Base-by-base conservation (phyloP, 2,329 filamentous ascomycete genomes). In the Didymella glomerata region DNA sequence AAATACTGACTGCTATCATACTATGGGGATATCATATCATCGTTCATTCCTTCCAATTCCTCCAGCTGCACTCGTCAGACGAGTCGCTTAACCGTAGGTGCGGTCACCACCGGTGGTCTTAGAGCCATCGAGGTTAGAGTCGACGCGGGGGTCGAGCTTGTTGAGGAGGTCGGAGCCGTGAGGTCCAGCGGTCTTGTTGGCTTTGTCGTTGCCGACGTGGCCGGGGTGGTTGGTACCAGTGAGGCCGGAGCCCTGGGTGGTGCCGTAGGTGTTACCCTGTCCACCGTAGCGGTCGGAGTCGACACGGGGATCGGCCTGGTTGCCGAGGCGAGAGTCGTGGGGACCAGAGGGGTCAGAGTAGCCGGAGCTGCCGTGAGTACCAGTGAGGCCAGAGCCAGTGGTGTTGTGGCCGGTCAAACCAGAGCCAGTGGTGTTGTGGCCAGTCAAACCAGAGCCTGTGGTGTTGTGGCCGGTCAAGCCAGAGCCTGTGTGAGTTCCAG, bases 71-170 rank as follows among this genome's bases (percentile, higher is more conserved):
- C 55, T 47, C 56, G 32, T 64, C 28, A 20, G n/a, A 51, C 27
- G 20, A 60, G 46, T 44, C 42, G 50, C 55, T 65, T 66, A 66
- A 48, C 55, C 64, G 56, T 65, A 66, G 41, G 70, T 72, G 36
- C 62, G 59, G 64, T 74, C 67, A 52, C 68, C 70, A 25, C 71
- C 73, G 30, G 62, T 48, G 11, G 68, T 74, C 65, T 71, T 74
- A 61, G 64, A 69, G 11, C 72, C 72, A 48, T 77, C 72, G 10
- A 70, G 66, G 49, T 77, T 68, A 16, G 68, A 68, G 63, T 78
- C 76, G 16, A 78, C 75, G 22, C 74, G 67, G 13, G 75, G 76
- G 45, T 78, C 76, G 5, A 67, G 44, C 66, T 78, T 76, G 68
- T 77, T 77, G 36, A 74, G 14, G 27, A 77, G 7, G 52, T 77